These are phyloP conservation scores for Camelina laxa DNA, from an alignment of 345 rosid genomes.

Conservation along the genomic window DNA sequence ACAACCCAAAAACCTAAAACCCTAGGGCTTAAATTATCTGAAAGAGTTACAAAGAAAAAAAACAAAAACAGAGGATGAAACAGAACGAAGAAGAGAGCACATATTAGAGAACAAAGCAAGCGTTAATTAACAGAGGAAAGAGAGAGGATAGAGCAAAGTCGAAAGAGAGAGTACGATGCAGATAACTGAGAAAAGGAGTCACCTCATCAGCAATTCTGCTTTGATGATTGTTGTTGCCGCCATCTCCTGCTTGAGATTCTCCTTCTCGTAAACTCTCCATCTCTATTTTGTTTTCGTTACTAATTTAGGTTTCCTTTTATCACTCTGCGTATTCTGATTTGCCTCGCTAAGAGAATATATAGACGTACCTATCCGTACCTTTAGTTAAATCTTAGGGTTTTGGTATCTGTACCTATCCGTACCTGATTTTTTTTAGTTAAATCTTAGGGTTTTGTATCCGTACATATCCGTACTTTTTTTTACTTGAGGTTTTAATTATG, in stretches of 20 bases:
- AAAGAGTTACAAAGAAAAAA: background rate
- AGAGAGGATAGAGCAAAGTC: background rate
- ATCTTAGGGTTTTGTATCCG: no score
- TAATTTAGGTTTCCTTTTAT: background rate
- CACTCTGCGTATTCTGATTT: slow-evolving; percentile 6
- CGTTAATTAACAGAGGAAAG: background rate
- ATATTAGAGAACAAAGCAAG: background rate
- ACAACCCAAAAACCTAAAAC: background rate
- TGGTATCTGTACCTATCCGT: no score
- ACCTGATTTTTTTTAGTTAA: no score
- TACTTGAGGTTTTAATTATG: no score
- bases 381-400: no score
- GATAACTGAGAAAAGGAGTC: slow-evolving; percentile 11
- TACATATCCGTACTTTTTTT: no score
- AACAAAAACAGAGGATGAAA: background rate
- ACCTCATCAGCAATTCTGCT: slow-evolving; percentile 1
- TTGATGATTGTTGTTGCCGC: background rate
- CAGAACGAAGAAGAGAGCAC: background rate
- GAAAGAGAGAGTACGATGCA: slow-evolving; percentile 17
- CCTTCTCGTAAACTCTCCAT: background rate
- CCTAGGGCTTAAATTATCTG: background rate
- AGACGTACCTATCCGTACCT: no score
- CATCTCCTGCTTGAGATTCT: background rate
- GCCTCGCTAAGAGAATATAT: slow-evolving; percentile 21
- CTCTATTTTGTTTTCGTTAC: background rate